phyloP scores from a whole-genome alignment of 352 stramenopile species.

The Phytophthora sp. region DNA sequence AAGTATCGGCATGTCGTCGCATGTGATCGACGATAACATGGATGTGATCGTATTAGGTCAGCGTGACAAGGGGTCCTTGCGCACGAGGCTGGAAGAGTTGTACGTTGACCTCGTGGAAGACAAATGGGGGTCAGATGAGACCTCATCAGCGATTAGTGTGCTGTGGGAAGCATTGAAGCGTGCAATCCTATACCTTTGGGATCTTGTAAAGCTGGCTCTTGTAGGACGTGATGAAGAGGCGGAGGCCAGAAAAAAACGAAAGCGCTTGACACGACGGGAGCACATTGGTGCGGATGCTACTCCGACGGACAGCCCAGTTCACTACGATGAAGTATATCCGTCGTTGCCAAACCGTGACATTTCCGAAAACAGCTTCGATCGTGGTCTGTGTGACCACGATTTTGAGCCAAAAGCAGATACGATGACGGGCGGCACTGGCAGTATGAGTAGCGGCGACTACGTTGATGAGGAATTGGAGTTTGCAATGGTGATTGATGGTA shows the following conservation, averaged over 20 bases:
- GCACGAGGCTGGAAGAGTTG: conserved; percentile 79
- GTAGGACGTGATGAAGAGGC: conserved; percentile 76
- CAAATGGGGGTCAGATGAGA: conserved; percentile 86
- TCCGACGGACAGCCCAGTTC: conserved; percentile 37
- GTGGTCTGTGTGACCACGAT: conserved; percentile 61
- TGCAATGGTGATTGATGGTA: conserved; percentile 91
- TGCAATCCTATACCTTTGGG: conserved; percentile 68
- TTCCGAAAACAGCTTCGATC: conserved; percentile 61
- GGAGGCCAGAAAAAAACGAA: conserved; percentile 72
- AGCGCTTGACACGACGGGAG: conserved; percentile 58
- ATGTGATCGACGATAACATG: conserved; percentile 92
- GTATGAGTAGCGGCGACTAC: conserved; percentile 54
- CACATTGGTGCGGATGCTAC: conserved; percentile 43
- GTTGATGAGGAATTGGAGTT: conserved; percentile 86
- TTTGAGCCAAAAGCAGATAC: conserved; percentile 72
- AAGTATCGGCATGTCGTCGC: conserved; percentile 89
- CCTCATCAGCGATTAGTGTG: conserved; percentile 77
- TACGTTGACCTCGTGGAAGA: conserved; percentile 90
- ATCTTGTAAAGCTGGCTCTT: conserved; percentile 69
- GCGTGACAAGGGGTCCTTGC: conserved; percentile 78
- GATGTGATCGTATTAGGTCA: conserved; percentile 88
- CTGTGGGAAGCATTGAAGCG: conserved; percentile 82
- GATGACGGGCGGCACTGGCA: conserved; percentile 28
- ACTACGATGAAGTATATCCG: conserved; percentile 82
- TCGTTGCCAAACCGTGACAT: conserved; percentile 54